phyloP scores from a whole-genome alignment of 371 early-diverging fungal species.

The Saksenaea oblongispora region DNA sequence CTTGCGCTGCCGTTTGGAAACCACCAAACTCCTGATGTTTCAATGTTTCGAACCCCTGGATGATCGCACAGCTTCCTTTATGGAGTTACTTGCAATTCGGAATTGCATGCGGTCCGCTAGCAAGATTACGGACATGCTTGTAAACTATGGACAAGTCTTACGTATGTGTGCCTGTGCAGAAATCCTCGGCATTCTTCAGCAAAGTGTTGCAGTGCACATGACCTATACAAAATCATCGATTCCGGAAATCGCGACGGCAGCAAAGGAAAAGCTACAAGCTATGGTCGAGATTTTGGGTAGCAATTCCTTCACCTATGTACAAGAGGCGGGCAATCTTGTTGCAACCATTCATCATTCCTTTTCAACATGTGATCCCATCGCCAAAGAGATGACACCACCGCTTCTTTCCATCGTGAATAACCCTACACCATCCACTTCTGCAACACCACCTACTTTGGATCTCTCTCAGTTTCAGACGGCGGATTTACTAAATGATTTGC shows the following conservation, averaged over 20 bases:
- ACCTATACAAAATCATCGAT: neutral
- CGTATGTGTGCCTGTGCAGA: conserved; percentile 14
- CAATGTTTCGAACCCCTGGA: conserved; percentile 18
- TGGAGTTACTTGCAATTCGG: conserved; percentile 10
- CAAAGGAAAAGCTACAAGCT: neutral
- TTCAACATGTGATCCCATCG: neutral
- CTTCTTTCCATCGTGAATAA: neutral
- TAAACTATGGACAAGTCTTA: neutral
- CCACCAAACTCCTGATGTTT: conserved; percentile 14
- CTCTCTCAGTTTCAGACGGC: neutral
- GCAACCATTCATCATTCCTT: neutral
- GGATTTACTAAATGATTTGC: neutral
- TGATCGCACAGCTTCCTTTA: neutral
- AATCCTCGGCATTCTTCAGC: neutral
- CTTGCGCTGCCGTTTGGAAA: conserved; percentile 9
- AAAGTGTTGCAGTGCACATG: neutral
- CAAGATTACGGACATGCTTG: neutral
- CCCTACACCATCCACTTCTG: neutral
- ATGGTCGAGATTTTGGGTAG: neutral
- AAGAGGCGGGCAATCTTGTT: conserved; percentile 4
- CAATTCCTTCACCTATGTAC: conserved; percentile 5
- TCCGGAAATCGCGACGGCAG: neutral
- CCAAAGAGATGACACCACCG: neutral
- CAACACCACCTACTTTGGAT: neutral
- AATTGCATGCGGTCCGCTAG: conserved; percentile 9